phyloP scores from a whole-genome alignment of 2,329 filamentous ascomycete species.

The Fusarium keratoplasticum region DNA sequence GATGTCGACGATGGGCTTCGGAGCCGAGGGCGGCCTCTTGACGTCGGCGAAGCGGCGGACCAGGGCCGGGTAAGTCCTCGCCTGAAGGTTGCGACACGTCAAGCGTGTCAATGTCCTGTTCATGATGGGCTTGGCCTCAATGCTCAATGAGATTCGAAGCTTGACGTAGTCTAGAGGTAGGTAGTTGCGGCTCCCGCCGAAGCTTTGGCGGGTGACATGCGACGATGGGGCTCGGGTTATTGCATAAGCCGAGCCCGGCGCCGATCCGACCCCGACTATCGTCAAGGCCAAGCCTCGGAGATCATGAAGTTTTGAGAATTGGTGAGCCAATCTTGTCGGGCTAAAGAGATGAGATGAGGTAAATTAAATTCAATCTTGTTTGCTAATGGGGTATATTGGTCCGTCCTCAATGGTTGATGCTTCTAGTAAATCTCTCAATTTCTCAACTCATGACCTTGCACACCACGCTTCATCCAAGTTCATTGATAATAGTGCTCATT shows the following conservation, averaged over 20 bases:
- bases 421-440: conserved; percentile 11
- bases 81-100: conserved; percentile 38
- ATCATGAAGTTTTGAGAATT: conserved; percentile 6
- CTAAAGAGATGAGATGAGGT: background rate
- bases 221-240: conserved; percentile 39
- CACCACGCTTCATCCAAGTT: background rate
- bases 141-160: conserved; percentile 28
- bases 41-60: conserved; percentile 41
- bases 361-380: conserved; percentile 4
- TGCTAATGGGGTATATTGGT: conserved; percentile 28
- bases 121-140: conserved; percentile 41
- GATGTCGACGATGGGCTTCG: conserved; percentile 83
- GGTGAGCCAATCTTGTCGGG: background rate
- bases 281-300: conserved; percentile 16
- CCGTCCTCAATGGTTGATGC: background rate
- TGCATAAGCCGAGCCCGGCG: conserved; percentile 47
- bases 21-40: conserved; percentile 75
- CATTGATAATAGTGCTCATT: conserved; percentile 4
- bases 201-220: conserved; percentile 30
- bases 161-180: conserved; percentile 22
- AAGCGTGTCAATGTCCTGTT: conserved; percentile 45
- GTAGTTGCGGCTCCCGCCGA: background rate
- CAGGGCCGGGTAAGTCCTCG: conserved; percentile 21
- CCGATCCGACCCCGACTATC: conserved; percentile 23
- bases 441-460: background rate